Conservation (phyloP, 2,329 filamentous ascomycete species). For the Elsinoe perseae region DNA sequence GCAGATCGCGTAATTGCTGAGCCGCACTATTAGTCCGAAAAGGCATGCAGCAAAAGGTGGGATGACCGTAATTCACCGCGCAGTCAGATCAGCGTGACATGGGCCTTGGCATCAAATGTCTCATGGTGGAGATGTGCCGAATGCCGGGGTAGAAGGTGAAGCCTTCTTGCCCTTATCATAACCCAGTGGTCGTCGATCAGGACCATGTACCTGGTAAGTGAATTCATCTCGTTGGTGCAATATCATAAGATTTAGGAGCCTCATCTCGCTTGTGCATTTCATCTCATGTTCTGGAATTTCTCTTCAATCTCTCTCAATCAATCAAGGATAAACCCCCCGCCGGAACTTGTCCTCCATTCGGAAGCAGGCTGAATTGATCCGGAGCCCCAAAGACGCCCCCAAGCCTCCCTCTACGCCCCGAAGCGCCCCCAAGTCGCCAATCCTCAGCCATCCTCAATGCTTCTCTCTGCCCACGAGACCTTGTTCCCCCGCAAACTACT, state of each 20-base stretch:
- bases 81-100: constrained; percentile 2
- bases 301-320: background rate
- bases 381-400: background rate
- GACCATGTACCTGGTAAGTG: background rate
- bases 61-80: constrained; percentile 6
- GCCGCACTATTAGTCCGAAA: background rate
- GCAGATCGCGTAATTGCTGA: constrained; percentile 4
- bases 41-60: background rate
- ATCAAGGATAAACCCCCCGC: constrained; percentile 6
- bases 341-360: constrained; percentile 6
- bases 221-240: background rate
- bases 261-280: background rate
- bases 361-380: constrained; percentile 6
- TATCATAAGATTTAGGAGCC: background rate
- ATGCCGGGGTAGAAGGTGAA: background rate
- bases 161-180: background rate
- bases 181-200: background rate
- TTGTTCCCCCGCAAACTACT: constrained; percentile 8
- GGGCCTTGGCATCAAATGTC: background rate
- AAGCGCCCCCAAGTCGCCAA: background rate
- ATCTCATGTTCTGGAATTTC: background rate
- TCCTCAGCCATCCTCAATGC: background rate
- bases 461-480: constrained; percentile 6
- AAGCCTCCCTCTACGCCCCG: constrained; percentile 2
- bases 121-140: background rate